phyloP scores from a whole-genome alignment of 371 early-diverging fungal species.

The Rhizomucor miehei region DNA sequence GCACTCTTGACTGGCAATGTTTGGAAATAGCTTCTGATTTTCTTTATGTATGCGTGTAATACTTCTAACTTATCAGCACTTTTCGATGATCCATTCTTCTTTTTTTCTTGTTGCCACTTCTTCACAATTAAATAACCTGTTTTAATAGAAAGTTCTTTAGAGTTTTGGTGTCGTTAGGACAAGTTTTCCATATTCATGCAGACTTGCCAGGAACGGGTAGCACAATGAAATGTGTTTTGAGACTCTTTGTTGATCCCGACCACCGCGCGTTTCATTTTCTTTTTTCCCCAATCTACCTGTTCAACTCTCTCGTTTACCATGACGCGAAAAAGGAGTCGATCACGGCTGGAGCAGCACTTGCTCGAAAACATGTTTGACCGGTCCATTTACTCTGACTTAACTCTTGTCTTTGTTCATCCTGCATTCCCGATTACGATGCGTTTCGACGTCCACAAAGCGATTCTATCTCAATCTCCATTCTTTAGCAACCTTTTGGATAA shows the following conservation, averaged over 20 bases:
- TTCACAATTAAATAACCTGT: too few relatives aligned
- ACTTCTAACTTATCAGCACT: too few relatives aligned
- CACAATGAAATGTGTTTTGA: too few relatives aligned
- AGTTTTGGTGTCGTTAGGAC: too few relatives aligned
- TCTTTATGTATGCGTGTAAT: background rate
- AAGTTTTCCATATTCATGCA: too few relatives aligned
- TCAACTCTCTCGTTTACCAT: background rate
- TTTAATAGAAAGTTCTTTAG: too few relatives aligned
- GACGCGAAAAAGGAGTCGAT: background rate
- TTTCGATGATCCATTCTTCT: too few relatives aligned
- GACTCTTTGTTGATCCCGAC: too few relatives aligned
- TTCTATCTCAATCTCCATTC: constrained; percentile 38
- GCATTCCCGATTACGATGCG: constrained; percentile 38
- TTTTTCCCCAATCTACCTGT: too few relatives aligned
- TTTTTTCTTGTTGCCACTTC: too few relatives aligned
- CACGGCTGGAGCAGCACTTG: constrained; percentile 25
- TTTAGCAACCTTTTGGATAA: constrained; percentile 20
- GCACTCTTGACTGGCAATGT: constrained; percentile 17
- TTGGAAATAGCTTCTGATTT: constrained; percentile 12
- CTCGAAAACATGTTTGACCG: constrained; percentile 35
- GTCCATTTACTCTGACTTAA: constrained; percentile 33
- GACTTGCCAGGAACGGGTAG: too few relatives aligned
- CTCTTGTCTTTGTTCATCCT: constrained; percentile 32
- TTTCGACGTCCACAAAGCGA: constrained; percentile 41
- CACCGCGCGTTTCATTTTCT: too few relatives aligned